Percentiles rank a stretch among this genome's conserved stretches.
Conservation (phyloP, 2,329 filamentous ascomycete genomes). For the Ophiognomonia clavigignenti-juglandacearum region DNA sequence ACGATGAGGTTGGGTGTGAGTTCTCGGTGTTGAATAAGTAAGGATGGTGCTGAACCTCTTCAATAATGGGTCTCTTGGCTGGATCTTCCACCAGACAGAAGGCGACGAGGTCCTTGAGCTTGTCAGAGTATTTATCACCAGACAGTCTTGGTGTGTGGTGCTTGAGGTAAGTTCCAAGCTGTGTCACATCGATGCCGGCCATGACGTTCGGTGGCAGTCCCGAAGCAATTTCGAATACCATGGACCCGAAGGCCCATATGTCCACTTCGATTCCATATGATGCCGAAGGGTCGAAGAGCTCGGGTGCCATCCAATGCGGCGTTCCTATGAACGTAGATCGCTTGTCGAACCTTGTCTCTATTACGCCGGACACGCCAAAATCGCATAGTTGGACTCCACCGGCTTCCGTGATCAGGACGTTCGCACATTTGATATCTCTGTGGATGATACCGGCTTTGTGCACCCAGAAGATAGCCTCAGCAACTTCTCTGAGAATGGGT, state of each 20-base stretch:
- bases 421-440: slow-evolving; percentile 70
- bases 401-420: slow-evolving; percentile 73
- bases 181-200: slow-evolving; percentile 45
- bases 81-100: slow-evolving; percentile 70
- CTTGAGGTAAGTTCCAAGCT: slow-evolving; percentile 53
- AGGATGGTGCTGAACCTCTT: slow-evolving; percentile 63
- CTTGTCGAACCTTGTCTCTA: slow-evolving; percentile 72
- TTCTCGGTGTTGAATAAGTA: slow-evolving; percentile 62
- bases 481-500: slow-evolving; percentile 61
- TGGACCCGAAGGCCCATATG: slow-evolving; percentile 81
- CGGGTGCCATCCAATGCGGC: slow-evolving; percentile 82
- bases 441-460: slow-evolving; percentile 66
- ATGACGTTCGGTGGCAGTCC: slow-evolving; percentile 67
- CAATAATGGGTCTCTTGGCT: slow-evolving; percentile 62
- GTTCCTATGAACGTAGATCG: slow-evolving; percentile 78
- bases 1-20: slow-evolving; percentile 57
- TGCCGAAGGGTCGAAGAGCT: slow-evolving; percentile 61
- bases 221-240: slow-evolving; percentile 76
- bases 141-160: slow-evolving; percentile 63
- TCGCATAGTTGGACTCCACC: slow-evolving; percentile 78
- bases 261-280: slow-evolving; percentile 71
- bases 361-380: slow-evolving; percentile 75
- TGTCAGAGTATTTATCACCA: slow-evolving; percentile 64
- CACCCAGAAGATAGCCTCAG: slow-evolving; percentile 63
- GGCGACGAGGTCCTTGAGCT: slow-evolving; percentile 64